Conservation (phyloP, 108 stramenopile species). For the Poteriospumella lacustris region DNA sequence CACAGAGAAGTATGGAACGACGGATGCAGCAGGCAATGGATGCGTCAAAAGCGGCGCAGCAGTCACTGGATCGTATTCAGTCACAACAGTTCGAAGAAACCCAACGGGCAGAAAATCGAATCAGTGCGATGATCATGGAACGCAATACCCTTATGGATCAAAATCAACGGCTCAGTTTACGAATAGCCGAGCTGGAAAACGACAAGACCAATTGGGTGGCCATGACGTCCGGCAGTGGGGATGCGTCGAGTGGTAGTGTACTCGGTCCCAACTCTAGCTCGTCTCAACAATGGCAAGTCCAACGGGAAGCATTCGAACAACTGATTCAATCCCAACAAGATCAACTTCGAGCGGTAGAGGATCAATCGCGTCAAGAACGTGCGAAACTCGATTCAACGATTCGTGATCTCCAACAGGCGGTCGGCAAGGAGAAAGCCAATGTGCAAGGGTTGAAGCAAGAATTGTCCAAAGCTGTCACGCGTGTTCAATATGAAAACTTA, state of each 20-base stretch:
- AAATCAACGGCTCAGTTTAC: background rate
- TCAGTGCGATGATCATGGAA: constrained; percentile 10
- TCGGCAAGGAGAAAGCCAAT: background rate
- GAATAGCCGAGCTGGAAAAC: background rate
- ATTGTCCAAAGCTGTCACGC: too few relatives aligned
- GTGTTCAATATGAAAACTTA: too few relatives aligned
- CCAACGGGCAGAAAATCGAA: background rate
- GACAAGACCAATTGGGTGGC: background rate
- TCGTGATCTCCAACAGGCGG: background rate
- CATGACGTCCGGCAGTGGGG: background rate
- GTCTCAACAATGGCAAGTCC: background rate
- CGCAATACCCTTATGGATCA: background rate
- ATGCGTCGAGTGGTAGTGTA: background rate
- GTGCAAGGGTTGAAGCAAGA: background rate
- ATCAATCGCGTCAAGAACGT: background rate
- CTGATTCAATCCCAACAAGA: background rate
- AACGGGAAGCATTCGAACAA: background rate
- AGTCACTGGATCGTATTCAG: background rate
- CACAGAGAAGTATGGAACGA: constrained; percentile 32
- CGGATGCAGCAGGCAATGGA: background rate
- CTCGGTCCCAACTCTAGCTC: background rate
- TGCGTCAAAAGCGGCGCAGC: background rate
- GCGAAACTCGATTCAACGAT: background rate
- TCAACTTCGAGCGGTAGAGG: background rate
- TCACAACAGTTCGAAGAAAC: background rate